Evolutionary conservation across 345 rosid genomes (phyloP).

Genomic region (Conringia planisiliqua): DNA sequence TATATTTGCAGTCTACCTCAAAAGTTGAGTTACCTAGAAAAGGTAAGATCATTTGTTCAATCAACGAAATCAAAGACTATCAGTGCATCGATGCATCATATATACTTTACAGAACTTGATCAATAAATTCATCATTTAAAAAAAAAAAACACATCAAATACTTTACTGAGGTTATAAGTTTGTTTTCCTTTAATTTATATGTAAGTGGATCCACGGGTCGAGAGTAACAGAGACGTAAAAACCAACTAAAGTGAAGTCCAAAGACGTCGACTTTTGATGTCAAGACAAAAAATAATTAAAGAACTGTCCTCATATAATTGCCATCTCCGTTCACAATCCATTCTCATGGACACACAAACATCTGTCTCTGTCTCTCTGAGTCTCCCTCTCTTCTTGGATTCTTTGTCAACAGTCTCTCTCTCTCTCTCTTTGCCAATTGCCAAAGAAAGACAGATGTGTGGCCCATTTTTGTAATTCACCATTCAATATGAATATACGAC

Average conservation of each 20-base stretch:
- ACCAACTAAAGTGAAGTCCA: not conserved
- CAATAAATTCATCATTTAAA: too few relatives aligned
- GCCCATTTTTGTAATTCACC: not conserved
- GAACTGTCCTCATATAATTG: constrained; percentile 2
- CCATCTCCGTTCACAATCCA: not conserved
- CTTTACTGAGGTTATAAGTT: too few relatives aligned
- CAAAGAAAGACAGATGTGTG: not conserved
- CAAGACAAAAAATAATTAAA: constrained; percentile 10
- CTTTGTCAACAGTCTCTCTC: not conserved
- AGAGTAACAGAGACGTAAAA: not conserved
- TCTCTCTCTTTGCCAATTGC: not conserved
- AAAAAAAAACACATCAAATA: too few relatives aligned
- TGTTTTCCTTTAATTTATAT: too few relatives aligned
- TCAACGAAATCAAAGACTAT: not conserved
- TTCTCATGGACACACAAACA: not conserved
- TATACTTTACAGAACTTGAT: too few relatives aligned
- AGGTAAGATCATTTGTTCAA: not conserved
- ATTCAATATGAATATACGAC: not conserved
- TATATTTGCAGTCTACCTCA: not conserved
- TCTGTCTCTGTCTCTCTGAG: not conserved
- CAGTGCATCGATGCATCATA: too few relatives aligned
- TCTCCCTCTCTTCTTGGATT: not conserved
- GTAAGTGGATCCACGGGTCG: not conserved
- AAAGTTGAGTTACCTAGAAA: not conserved
- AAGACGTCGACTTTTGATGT: not conserved